These are phyloP conservation scores for Populus pruinosa DNA, from an alignment of 345 rosid genomes.

Conservation along the genomic window DNA sequence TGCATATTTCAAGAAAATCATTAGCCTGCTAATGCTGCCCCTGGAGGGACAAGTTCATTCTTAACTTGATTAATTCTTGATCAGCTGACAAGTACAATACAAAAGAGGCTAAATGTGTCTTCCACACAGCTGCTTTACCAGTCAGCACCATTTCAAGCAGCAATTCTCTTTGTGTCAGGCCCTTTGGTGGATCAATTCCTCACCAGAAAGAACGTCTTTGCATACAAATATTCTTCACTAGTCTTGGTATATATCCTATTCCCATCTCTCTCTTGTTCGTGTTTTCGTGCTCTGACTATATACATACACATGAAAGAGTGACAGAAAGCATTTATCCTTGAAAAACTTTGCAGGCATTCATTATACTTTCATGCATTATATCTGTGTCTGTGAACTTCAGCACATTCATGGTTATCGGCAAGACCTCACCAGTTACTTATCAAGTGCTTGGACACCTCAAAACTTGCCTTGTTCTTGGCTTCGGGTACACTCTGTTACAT, in stretches of 20 bases:
- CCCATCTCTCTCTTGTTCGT: background rate
- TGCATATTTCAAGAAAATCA: no score
- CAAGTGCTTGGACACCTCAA: constrained; percentile 98
- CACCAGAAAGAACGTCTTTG: constrained; percentile 81
- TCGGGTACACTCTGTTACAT: constrained; percentile 84
- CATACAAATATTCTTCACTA: constrained; percentile 68
- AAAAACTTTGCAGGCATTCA: constrained; percentile 54
- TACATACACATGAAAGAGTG: background rate
- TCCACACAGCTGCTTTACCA: constrained; percentile 95
- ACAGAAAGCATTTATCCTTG: no score
- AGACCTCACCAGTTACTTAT: constrained; percentile 95
- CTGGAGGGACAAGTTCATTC: background rate
- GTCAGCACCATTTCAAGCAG: constrained; percentile 98
- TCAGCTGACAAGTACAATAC: constrained; percentile 94
- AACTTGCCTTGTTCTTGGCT: constrained; percentile 84
- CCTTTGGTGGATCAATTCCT: constrained; percentile 87
- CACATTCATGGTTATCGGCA: constrained; percentile 96
- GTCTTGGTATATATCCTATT: constrained; percentile 49
- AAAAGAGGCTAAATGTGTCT: constrained; percentile 86
- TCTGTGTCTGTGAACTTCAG: constrained; percentile 97
- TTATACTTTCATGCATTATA: constrained; percentile 76
- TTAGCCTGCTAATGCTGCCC: no score
- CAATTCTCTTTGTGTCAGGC: constrained; percentile 90
- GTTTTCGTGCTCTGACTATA: background rate
- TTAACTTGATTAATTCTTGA: constrained; percentile 23